Percentiles rank a stretch among this genome's conserved stretches.
phyloP scores from a whole-genome alignment of 2,329 filamentous ascomycete genomes.

The Mollisiaceae sp. region DNA sequence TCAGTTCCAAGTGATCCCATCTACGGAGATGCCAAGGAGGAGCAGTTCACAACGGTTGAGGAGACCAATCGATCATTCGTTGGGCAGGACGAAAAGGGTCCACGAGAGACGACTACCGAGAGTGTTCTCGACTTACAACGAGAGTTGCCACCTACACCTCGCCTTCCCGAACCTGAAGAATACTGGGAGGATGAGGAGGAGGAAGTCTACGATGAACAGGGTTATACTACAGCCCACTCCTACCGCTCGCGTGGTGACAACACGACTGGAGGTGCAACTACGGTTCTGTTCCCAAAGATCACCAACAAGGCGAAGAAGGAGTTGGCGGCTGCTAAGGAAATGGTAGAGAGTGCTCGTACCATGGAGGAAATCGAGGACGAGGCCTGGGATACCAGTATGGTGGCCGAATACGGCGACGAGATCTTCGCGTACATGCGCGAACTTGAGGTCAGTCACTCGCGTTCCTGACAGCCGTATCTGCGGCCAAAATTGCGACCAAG shows the following conservation, averaged over 20 bases:
- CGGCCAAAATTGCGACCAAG: constrained; percentile 20
- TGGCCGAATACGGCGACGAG: constrained; percentile 93
- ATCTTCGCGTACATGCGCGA: constrained; percentile 92
- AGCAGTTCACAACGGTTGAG: constrained; percentile 20
- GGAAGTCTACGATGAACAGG: constrained; percentile 69
- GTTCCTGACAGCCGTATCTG: constrained; percentile 21
- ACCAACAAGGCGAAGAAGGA: constrained; percentile 74
- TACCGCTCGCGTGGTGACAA: constrained; percentile 77
- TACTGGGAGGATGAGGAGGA: constrained; percentile 78
- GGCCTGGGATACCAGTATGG: constrained; percentile 94
- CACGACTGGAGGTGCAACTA: constrained; percentile 66
- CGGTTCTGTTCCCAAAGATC: constrained; percentile 74
- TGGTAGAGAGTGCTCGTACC: constrained; percentile 47
- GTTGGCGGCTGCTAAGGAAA: constrained; percentile 62
- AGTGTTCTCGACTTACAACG: constrained; percentile 25
- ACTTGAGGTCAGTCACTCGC: constrained; percentile 69
- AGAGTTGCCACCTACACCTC: constrained; percentile 31
- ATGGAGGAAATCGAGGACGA: constrained; percentile 86
- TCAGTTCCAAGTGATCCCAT: constrained; percentile 26
- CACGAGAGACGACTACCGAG: not conserved
- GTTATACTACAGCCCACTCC: constrained; percentile 77
- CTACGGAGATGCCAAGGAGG: constrained; percentile 30
- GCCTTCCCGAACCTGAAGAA: constrained; percentile 64
- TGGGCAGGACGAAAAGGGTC: constrained; percentile 21
- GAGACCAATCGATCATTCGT: not conserved